These are phyloP conservation scores for Gastrolobium bilobum DNA, from an alignment of 306 rosid species.

Conservation along the genomic window DNA sequence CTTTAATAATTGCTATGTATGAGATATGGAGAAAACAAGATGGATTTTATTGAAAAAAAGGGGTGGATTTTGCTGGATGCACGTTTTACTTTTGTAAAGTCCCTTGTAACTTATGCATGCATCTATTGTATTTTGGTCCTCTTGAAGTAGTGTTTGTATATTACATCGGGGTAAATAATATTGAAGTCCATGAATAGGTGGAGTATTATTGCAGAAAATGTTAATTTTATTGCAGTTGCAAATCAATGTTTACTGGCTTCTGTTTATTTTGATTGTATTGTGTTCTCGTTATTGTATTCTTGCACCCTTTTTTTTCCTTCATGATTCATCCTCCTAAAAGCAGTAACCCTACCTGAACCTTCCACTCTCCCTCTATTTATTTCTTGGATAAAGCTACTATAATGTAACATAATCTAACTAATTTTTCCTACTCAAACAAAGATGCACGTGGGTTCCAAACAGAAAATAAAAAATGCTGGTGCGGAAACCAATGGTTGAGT, in stretches of 20 bases:
- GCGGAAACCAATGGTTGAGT: no score
- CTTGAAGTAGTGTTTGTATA: slow-evolving; percentile 24
- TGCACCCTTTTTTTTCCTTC: no score
- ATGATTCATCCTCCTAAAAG: no score
- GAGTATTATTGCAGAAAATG: slow-evolving; percentile 2
- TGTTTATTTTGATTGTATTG: no score
- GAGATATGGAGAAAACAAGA: slow-evolving; percentile 12
- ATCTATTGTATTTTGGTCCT: slow-evolving; percentile 28
- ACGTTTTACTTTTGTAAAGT: slow-evolving; percentile 42
- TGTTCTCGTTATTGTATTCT: no score
- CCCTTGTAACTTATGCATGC: slow-evolving; percentile 29
- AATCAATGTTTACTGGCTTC: neutral
- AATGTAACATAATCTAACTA: no score
- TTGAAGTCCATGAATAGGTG: slow-evolving; percentile 18
- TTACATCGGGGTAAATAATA: slow-evolving; percentile 9
- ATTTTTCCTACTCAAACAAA: no score
- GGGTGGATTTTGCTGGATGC: slow-evolving; percentile 39
- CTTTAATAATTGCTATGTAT: slow-evolving; percentile 26
- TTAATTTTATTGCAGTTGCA: slow-evolving; percentile 27
- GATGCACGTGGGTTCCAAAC: no score
- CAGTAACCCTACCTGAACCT: no score
- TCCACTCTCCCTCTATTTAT: no score
- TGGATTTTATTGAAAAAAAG: neutral
- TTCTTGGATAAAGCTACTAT: no score
- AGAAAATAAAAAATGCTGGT: no score